Base-by-base conservation (phyloP, 768 basidiomycete genomes). In the Boletus insuetus region DNA sequence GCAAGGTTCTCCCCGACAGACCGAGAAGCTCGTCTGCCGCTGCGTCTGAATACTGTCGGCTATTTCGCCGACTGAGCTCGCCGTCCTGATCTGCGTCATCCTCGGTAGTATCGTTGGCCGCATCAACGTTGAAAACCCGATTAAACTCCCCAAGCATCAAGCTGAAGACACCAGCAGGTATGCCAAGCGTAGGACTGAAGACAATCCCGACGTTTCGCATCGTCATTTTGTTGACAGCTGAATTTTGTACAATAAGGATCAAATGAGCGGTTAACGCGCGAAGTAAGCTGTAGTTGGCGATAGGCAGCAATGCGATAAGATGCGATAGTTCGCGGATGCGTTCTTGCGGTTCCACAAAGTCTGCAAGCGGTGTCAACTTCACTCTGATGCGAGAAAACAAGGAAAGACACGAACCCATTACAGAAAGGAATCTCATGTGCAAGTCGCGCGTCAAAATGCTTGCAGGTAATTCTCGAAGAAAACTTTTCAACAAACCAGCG, bases 201-300 rank as follows among this genome's bases (percentile, higher is more conserved):
- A 98, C 96, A 56, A 99, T 98, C 17, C 96, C 95, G 26, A 99
- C 93, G 69, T 99, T 99, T 44, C 96, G 86, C 84, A 98, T 87
- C 40, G 90, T 95, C 97, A 99, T 99, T 78, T 95, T 98, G 84
- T 97, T 97, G 55, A 89, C 75, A 41, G 80, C 64, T 17, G 94
- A 83, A 68, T 98, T 94, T 71, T 93, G 88, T 43, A 98, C 94
- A 63, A 99, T 90, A 42, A 94, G 79, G 61, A 98, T 97, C 57
- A 99, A 79, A 72, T 99, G 96, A 24, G 95, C 93, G 2, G 89
- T 95, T 53, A 99, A 79, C 16, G 96, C 95, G 37, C 96, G 89
- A 55, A 98, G 84, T 19, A 98, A 79, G 54, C 87, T 93, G 72
- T 98, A 99, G 71, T 98, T 98, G 59, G 89, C 85, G 19, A 94